phyloP scores from a whole-genome alignment of 1,284 basidiomycete genomes.

The Ceratobasidium sp. region DNA sequence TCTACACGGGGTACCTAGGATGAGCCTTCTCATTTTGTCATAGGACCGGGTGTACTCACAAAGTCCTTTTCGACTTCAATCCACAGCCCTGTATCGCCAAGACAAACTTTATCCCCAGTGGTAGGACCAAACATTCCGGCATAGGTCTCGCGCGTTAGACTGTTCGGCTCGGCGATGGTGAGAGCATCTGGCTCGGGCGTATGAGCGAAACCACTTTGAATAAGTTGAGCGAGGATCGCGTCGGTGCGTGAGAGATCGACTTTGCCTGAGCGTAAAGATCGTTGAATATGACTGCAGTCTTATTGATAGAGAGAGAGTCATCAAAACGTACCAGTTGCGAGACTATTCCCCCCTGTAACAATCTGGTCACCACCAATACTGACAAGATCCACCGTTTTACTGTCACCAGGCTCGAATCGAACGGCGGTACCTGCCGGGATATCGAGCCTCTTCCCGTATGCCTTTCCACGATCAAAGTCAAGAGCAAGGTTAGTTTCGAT shows the following conservation, averaged over 20 bases:
- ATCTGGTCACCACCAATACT: conserved; percentile 79
- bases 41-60: conserved; percentile 61
- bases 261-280: conserved; percentile 22
- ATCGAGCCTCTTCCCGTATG: conserved; percentile 90
- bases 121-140: conserved; percentile 97
- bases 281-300: not conserved
- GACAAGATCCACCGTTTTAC: conserved; percentile 87
- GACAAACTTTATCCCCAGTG: conserved; percentile 86
- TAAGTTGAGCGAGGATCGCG: conserved; percentile 61
- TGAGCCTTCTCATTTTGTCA: not conserved
- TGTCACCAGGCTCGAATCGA: conserved; percentile 95
- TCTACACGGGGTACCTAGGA: conserved; percentile 59
- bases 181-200: conserved; percentile 70
- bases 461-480: conserved; percentile 83
- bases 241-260: conserved; percentile 61
- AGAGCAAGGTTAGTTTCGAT: conserved; percentile 89
- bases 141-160: conserved; percentile 77
- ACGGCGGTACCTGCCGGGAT: conserved; percentile 96
- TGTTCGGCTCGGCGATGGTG: conserved; percentile 64
- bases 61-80: conserved; percentile 92
- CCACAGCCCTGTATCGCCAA: conserved; percentile 94
- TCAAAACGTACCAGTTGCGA: conserved; percentile 71
- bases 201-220: conserved; percentile 74
- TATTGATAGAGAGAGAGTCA: not conserved
- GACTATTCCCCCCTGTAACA: conserved; percentile 84